phyloP scores from a whole-genome alignment of 1,139 yeast genomes.

The Yamadazyma mexicana region DNA sequence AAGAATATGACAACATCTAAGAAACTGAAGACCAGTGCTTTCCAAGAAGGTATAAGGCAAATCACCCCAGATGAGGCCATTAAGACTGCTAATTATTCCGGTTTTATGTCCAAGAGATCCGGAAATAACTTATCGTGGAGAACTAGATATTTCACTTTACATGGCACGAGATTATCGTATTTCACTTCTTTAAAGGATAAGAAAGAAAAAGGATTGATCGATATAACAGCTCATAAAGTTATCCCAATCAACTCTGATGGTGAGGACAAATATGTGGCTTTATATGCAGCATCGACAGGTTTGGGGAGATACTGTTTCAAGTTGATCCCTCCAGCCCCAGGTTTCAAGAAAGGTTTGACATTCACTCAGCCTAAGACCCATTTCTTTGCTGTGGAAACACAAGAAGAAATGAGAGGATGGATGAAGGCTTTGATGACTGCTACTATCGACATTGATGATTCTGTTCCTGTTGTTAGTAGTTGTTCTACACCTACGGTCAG shows the following conservation, averaged over 20 bases:
- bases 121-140: slow-evolving; percentile 93
- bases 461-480: slow-evolving; percentile 91
- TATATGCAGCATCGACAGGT: slow-evolving; percentile 91
- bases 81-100: slow-evolving; percentile 73
- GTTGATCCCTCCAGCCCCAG: slow-evolving; percentile 96
- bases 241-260: slow-evolving; percentile 56
- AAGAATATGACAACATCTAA: slow-evolving; percentile 42
- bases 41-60: slow-evolving; percentile 83
- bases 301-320: slow-evolving; percentile 92
- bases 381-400: slow-evolving; percentile 90
- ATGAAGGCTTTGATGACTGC: slow-evolving; percentile 93
- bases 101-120: slow-evolving; percentile 91
- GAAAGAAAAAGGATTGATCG: slow-evolving; percentile 89
- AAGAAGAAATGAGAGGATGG: slow-evolving; percentile 94
- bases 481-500: slow-evolving; percentile 94
- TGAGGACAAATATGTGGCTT: slow-evolving; percentile 71
- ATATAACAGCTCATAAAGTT: slow-evolving; percentile 92
- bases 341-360: slow-evolving; percentile 89
- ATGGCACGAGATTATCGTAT: slow-evolving; percentile 90
- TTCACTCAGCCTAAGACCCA: slow-evolving; percentile 96
- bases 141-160: slow-evolving; percentile 82
- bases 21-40: slow-evolving; percentile 82
- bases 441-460: slow-evolving; percentile 91
- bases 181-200: slow-evolving; percentile 78
- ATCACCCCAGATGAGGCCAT: slow-evolving; percentile 79